A percentile compares a stretch with the other conserved stretches of the same genome.
phyloP scores from a whole-genome alignment of 1,284 basidiomycete species.

The Cryptococcus wingfieldii region DNA sequence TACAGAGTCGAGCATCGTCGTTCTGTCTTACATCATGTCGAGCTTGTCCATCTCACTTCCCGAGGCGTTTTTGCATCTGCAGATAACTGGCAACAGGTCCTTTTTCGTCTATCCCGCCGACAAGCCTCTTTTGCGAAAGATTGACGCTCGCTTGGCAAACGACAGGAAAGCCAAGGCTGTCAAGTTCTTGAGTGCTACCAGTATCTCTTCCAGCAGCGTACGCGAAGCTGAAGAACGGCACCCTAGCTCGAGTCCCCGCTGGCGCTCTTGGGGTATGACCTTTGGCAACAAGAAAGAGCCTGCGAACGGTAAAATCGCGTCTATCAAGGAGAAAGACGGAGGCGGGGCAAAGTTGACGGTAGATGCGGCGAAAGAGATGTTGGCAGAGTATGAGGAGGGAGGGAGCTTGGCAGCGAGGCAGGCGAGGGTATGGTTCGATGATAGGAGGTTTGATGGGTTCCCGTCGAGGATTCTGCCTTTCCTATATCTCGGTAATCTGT shows the following conservation, averaged over 20 bases:
- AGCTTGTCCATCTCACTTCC: slow-evolving; percentile 64
- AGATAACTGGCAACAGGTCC: slow-evolving; percentile 56
- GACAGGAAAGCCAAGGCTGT: slow-evolving; percentile 35
- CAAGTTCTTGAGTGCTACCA: slow-evolving; percentile 20
- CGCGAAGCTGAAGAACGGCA: background rate
- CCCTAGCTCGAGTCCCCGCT: slow-evolving; percentile 12
- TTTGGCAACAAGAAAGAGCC: slow-evolving; percentile 6
- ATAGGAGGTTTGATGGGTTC: slow-evolving; percentile 89
- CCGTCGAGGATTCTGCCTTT: slow-evolving; percentile 90
- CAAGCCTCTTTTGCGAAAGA: slow-evolving; percentile 65
- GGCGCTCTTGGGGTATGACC: slow-evolving; percentile 35
- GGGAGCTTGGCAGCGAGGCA: slow-evolving; percentile 22
- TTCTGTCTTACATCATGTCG: slow-evolving; percentile 83
- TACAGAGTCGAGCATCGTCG: slow-evolving; percentile 86
- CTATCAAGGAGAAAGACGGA: background rate
- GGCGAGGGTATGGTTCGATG: slow-evolving; percentile 80
- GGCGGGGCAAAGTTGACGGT: slow-evolving; percentile 13
- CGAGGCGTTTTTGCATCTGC: slow-evolving; percentile 73
- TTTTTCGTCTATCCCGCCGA: slow-evolving; percentile 92
- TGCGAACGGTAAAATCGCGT: background rate
- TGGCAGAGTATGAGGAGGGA: slow-evolving; percentile 28
- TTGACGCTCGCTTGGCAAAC: slow-evolving; percentile 60
- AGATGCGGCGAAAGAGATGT: slow-evolving; percentile 26
- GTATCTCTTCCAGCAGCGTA: background rate
- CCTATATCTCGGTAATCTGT: slow-evolving; percentile 93